Base-by-base conservation (phyloP, 2,329 filamentous ascomycete species). In the Aspergillus tubingensis region DNA sequence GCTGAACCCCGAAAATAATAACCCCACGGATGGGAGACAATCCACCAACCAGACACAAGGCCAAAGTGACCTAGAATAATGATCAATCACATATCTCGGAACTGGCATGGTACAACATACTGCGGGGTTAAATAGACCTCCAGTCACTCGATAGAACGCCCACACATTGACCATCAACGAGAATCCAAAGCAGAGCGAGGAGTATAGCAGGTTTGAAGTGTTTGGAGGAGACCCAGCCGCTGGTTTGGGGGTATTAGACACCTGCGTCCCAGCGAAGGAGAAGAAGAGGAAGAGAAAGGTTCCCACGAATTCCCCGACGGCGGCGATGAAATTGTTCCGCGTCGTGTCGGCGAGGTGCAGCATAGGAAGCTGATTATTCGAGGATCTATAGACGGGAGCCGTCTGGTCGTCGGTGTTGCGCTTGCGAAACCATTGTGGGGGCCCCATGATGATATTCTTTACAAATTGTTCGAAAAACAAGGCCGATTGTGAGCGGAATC, bases 1-100 rank as follows among this genome's bases (percentile, higher is more conserved):
- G 68, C 68, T 90, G 87, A 1, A 84, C 81, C 5, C 81, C 72
- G 54, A 88, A 74, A 54, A 88, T 79, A 1, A 85, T 66, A 1
- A 80, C 62, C 5, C 80, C 83, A 5, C 86, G 83, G 1, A 84
- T 21, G 15, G 81, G 78, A n/a, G 78, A 78, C 47, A 89, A 77
- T 4, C 82, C 84, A 2, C 85, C 85, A 52, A 85, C 82, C 3
- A 88, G 76, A n/a, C 82, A 80, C 19, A 89, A 81, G 1, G 82
- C 85, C 0, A 89, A 72, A 0, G 87, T 87, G n/a, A 83, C 79
- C 79, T 80, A 41, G 19, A 30, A 44, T 10, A 5, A 19, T 11
- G 6, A 39, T 61, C 21, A 53, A 41, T 13, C 13, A 4, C 5
- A 36, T 13, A 36, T 38, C 43, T 8, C 19, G 1, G 3, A 5